Evolutionary conservation across 2,329 filamentous ascomycete species (phyloP), one percentile per base, ranked within the genome.

Genomic region (Coleophoma crateriformis): DNA sequence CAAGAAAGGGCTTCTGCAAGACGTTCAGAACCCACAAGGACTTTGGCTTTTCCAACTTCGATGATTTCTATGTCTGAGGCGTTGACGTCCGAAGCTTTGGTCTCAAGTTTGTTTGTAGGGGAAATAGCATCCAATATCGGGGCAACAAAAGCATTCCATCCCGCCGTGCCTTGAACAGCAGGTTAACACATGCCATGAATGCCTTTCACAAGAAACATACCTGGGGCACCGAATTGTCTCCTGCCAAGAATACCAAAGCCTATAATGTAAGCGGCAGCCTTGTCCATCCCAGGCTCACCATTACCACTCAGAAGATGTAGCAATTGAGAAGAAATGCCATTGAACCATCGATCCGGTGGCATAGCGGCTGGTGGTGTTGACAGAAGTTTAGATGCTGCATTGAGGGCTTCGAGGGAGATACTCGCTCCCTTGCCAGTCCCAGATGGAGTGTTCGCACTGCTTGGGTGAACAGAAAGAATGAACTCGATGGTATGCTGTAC

Each of bases 401-500:
- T 77, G 34, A 88, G 69, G 1, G 84, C 84, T 61, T 89, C 84
- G 33, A 85, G 77, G 0, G 85, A 85, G 49, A 89, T 84, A 39
- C 77, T 78, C 4, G 82, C 77, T 1, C 82, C 81, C 61, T 75
- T 70, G 47, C 67, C 65, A 41, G 67, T 61, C 6, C 62, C 62
- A 46, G 49, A 49, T 37, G 56, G 54, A 19, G 46, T 49, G 42
- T 50, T 52, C 10, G 53, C 48, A 42, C 52, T 62, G 33, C 60
- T 65, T 0, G 84, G 79, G 53, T 87, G 84, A 7, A 87, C 81
- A 1, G 84, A 77, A 50, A 87, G 85, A 34, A 89, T 73, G 60
- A 88, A 88, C 60, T 88, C 85, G 53, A 88, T 72, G 0, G 82
- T 85, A 22, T 80, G 77, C 33, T 85, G 76, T 13, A 89, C 82